Evolutionary conservation across 176 grass and related monocot species (phyloP).

Genomic region (Miscanthus lutarioriparius): DNA sequence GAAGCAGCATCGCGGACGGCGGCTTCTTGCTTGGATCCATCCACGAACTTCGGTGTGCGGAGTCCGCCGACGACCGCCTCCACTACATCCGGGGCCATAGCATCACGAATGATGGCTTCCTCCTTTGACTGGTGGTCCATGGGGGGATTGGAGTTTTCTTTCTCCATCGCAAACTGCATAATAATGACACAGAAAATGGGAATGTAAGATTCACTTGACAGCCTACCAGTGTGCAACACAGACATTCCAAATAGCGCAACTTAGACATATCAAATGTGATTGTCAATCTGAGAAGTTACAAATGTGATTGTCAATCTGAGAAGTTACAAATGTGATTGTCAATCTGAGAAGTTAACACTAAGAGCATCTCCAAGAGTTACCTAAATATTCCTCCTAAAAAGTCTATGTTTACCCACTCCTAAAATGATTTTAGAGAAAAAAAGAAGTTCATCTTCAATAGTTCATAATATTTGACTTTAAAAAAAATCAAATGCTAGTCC

Average conservation of each 20-base stretch:
- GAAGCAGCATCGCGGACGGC: not conserved
- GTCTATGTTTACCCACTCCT: too few relatives aligned
- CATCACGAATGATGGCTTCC: not conserved
- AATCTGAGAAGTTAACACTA: not conserved
- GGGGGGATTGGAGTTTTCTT: not conserved
- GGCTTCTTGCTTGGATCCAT: not conserved
- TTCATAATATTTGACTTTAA: too few relatives aligned
- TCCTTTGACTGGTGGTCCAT: not conserved
- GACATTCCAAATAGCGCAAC: not conserved
- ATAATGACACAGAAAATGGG: not conserved
- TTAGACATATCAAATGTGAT: not conserved
- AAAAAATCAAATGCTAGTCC: too few relatives aligned
- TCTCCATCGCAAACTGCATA: not conserved
- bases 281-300: too few relatives aligned
- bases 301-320: not conserved
- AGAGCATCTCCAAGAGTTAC: too few relatives aligned
- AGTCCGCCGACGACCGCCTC: too few relatives aligned
- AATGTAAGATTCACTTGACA: not conserved
- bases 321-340: not conserved
- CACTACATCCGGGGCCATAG: too few relatives aligned
- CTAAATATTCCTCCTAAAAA: too few relatives aligned
- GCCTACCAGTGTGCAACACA: not conserved
- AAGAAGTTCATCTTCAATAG: too few relatives aligned
- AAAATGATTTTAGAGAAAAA: too few relatives aligned
- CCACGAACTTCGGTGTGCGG: not conserved